Conservation (phyloP, 2,329 filamentous ascomycete genomes). For the Colletotrichum tropicale region DNA sequence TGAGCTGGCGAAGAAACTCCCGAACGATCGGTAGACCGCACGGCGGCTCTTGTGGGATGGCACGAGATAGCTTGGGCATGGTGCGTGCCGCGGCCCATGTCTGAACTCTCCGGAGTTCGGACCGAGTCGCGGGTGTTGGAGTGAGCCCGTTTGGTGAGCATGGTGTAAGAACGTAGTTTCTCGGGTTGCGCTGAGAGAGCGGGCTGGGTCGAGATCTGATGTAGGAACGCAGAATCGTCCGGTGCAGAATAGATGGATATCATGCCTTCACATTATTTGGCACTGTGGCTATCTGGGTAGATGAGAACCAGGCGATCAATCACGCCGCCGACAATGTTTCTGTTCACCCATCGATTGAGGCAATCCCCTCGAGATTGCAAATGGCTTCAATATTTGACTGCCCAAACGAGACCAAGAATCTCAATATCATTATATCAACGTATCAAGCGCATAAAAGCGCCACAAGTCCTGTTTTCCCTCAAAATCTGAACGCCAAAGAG, state of each 20-base stretch:
- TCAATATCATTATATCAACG: background rate
- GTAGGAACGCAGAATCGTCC: background rate
- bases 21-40: background rate
- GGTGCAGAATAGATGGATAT: background rate
- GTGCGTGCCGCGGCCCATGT: background rate
- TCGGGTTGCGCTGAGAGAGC: background rate
- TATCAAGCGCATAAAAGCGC: background rate
- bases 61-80: background rate
- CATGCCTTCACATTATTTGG: background rate
- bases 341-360: background rate
- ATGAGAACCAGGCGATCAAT: background rate
- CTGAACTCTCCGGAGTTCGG: background rate
- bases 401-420: background rate
- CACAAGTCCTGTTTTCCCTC: background rate
- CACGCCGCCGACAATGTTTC: background rate
- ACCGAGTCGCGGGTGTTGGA: background rate
- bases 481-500: background rate
- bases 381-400: background rate
- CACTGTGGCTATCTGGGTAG: background rate
- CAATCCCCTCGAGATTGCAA: background rate
- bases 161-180: accelerated
- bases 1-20: background rate
- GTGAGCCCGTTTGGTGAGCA: background rate
- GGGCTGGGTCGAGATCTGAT: background rate
- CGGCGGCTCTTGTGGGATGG: background rate